Evolutionary conservation across 768 basidiomycete species (phyloP).

Genomic region (Leucocoprinus sp.): DNA sequence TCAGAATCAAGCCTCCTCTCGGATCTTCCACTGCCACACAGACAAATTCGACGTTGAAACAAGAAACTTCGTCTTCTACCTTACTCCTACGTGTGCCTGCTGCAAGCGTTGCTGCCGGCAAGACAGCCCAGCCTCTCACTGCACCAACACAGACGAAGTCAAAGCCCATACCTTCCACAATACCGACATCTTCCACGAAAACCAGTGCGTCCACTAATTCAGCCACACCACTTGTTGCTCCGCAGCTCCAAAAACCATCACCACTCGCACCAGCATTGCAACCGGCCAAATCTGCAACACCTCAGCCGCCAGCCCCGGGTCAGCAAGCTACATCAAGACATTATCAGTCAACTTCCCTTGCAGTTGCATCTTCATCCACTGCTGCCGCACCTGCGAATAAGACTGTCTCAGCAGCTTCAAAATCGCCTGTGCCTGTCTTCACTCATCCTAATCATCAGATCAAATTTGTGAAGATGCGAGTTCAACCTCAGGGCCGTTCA

Average conservation of each 20-base stretch:
- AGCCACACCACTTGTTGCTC: neutral
- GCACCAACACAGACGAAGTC: neutral
- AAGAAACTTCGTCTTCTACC: conserved; percentile 11
- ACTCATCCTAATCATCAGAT: conserved; percentile 39
- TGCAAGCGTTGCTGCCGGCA: conserved; percentile 1
- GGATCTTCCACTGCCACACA: conserved; percentile 17
- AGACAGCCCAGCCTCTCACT: neutral
- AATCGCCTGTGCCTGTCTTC: conserved; percentile 30
- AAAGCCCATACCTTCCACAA: conserved; percentile 1
- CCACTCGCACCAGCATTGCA: conserved; percentile 18
- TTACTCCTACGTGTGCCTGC: conserved; percentile 11
- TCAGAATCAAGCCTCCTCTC: conserved; percentile 66
- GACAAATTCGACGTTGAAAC: neutral
- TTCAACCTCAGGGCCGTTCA: conserved; percentile 52
- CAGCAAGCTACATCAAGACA: conserved; percentile 21
- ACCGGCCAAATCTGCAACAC: conserved; percentile 17
- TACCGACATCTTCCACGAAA: conserved; percentile 15
- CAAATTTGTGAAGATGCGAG: conserved; percentile 41
- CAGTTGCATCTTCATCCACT: conserved; percentile 17
- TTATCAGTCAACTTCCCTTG: conserved; percentile 29
- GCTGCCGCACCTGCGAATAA: conserved; percentile 16
- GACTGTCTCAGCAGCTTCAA: conserved; percentile 24
- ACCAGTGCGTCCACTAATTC: conserved; percentile 7
- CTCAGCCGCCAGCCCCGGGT: conserved; percentile 26
- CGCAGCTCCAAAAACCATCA: conserved; percentile 19